phyloP scores from a whole-genome alignment of 208 protist genomes.

The Acanthamoeba triangularis region DNA sequence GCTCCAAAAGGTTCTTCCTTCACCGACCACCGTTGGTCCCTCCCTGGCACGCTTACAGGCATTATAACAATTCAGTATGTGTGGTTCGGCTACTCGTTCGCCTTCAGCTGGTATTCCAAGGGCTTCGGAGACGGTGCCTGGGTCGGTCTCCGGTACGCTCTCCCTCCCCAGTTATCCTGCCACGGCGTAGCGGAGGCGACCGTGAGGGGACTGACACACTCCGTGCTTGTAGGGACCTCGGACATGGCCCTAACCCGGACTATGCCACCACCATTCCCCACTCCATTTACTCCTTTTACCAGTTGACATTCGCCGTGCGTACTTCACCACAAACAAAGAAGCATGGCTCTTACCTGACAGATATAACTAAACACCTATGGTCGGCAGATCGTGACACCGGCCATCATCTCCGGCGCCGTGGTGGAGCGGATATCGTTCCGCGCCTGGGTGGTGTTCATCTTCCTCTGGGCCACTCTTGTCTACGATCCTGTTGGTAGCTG shows the following conservation, averaged over 20 bases:
- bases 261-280: slow-evolving; percentile 61
- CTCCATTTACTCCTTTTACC: slow-evolving; percentile 54
- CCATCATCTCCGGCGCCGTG: slow-evolving; percentile 61
- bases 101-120: slow-evolving; percentile 58
- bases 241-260: slow-evolving; percentile 46
- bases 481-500: slow-evolving; percentile 70
- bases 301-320: slow-evolving; percentile 51
- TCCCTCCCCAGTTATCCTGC: not conserved
- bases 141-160: slow-evolving; percentile 41
- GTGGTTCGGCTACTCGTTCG: slow-evolving; percentile 70
- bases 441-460: slow-evolving; percentile 28
- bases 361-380: not conserved
- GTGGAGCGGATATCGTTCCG: slow-evolving; percentile 67
- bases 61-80: slow-evolving; percentile 64
- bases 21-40: too few species aligned
- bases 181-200: not conserved
- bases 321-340: too few species aligned
- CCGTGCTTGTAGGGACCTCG: not conserved
- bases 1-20: not conserved
- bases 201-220: not conserved
- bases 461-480: slow-evolving; percentile 67
- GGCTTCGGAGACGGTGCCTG: slow-evolving; percentile 47
- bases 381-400: slow-evolving; percentile 34
- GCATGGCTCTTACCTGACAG: too few species aligned
- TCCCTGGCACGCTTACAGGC: not conserved